phyloP scores from a whole-genome alignment of 805 yeast genomes.

The Komagataella populi region DNA sequence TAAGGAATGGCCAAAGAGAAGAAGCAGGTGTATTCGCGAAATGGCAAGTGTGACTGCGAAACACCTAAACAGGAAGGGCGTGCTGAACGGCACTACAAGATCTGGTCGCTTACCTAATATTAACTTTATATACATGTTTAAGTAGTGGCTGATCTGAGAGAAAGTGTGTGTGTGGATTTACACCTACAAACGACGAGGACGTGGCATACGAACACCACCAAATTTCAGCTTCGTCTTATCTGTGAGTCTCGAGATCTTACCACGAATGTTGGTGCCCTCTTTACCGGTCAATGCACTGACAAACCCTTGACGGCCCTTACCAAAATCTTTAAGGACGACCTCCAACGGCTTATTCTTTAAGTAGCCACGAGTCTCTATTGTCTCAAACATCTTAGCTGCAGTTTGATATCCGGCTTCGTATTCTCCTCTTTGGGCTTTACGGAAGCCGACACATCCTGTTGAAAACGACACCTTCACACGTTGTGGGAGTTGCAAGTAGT shows the following conservation, averaged over 20 bases:
- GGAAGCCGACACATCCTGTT: constrained; percentile 82
- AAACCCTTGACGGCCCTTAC: constrained; percentile 85
- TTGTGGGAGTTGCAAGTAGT: constrained; percentile 71
- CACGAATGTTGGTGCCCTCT: constrained; percentile 65
- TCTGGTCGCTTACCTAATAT: not conserved
- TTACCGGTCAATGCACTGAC: constrained; percentile 74
- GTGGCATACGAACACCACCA: constrained; percentile 87
- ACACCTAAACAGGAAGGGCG: not conserved
- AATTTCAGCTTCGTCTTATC: constrained; percentile 77
- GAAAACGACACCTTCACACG: constrained; percentile 53
- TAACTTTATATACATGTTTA: not conserved
- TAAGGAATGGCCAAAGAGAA: not conserved
- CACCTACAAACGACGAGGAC: constrained; percentile 52
- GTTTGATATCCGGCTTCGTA: constrained; percentile 90
- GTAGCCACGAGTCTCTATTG: constrained; percentile 49
- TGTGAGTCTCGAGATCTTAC: constrained; percentile 53
- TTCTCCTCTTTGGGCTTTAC: constrained; percentile 81
- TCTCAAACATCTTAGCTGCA: constrained; percentile 54
- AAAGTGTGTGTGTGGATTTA: no score
- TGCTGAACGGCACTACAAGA: not conserved
- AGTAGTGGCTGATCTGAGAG: not conserved
- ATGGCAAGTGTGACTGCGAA: not conserved
- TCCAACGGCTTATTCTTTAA: constrained; percentile 50
- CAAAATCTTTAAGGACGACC: constrained; percentile 66
- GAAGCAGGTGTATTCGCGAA: not conserved